Evolutionary conservation across 768 basidiomycete genomes (phyloP).

Genomic region (Galerina marginata): DNA sequence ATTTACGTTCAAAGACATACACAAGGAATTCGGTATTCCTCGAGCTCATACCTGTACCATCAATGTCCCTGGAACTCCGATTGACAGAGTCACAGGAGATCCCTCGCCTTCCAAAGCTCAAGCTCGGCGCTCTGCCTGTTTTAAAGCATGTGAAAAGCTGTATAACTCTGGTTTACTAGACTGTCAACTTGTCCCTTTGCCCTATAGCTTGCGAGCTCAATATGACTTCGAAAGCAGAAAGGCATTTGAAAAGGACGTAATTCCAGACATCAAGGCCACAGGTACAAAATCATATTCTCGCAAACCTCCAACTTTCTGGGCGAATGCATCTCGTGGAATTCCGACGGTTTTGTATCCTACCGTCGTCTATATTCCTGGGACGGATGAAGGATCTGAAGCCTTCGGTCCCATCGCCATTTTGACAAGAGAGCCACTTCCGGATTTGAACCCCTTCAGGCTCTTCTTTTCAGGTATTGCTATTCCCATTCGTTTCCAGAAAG

Average conservation of each 20-base stretch:
- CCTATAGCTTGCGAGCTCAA: slow-evolving; percentile 25
- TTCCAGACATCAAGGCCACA: slow-evolving; percentile 32
- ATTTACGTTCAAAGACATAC: slow-evolving; percentile 46
- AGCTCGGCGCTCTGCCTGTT: slow-evolving; percentile 66
- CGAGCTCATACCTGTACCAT: slow-evolving; percentile 50
- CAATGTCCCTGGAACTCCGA: slow-evolving; percentile 46
- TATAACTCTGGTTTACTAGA: slow-evolving; percentile 57
- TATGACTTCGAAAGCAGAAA: slow-evolving; percentile 19
- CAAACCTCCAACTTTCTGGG: slow-evolving; percentile 74
- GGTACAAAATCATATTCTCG: slow-evolving; percentile 62
- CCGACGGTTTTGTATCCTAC: slow-evolving; percentile 58
- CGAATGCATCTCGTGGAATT: slow-evolving; percentile 37
- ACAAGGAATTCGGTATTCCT: slow-evolving; percentile 31
- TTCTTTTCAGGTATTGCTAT: slow-evolving; percentile 59
- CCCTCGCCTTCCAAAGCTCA: slow-evolving; percentile 50
- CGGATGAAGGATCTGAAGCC: slow-evolving; percentile 34
- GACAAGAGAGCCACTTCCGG: slow-evolving; percentile 70
- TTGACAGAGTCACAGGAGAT: slow-evolving; percentile 49
- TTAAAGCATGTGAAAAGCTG: slow-evolving; percentile 56
- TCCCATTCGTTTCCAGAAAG: slow-evolving; percentile 48
- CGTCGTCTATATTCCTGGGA: slow-evolving; percentile 47
- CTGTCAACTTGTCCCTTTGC: slow-evolving; percentile 50
- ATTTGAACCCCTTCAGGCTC: slow-evolving; percentile 58
- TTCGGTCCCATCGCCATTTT: slow-evolving; percentile 69
- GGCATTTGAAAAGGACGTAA: slow-evolving; percentile 20